Conservation (phyloP, 495 filamentous ascomycete genomes). For the Tuber calosporum region DNA sequence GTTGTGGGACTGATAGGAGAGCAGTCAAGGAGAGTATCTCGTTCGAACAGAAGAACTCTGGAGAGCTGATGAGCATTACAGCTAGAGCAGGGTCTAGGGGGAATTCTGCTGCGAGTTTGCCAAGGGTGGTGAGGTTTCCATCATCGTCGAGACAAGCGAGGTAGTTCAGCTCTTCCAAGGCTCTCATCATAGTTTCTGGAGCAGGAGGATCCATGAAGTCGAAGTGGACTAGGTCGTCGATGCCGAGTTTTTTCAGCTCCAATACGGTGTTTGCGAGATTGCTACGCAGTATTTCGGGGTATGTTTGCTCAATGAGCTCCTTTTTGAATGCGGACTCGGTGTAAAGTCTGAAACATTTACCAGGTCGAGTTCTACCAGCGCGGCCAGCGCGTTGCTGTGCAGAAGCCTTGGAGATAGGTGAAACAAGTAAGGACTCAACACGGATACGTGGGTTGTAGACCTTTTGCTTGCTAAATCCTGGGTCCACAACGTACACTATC, state of each 20-base stretch:
- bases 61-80: slow-evolving; percentile 95
- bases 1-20: slow-evolving; percentile 85
- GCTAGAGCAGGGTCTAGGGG: slow-evolving; percentile 91
- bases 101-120: slow-evolving; percentile 85
- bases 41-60: slow-evolving; percentile 98
- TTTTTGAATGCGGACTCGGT: slow-evolving; percentile 96
- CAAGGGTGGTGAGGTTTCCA: slow-evolving; percentile 73
- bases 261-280: slow-evolving; percentile 92
- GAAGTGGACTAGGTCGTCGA: slow-evolving; percentile 95
- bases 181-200: slow-evolving; percentile 97
- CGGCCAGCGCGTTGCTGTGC: slow-evolving; percentile 96
- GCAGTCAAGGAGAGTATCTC: slow-evolving; percentile 94
- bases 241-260: slow-evolving; percentile 93
- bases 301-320: slow-evolving; percentile 91
- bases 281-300: slow-evolving; percentile 90
- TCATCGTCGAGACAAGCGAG: slow-evolving; percentile 95
- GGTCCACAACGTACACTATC: slow-evolving; percentile 98
- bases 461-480: slow-evolving; percentile 98
- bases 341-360: slow-evolving; percentile 96
- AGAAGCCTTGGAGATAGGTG: slow-evolving; percentile 96
- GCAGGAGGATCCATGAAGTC: slow-evolving; percentile 98
- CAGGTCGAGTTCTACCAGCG: slow-evolving; percentile 94
- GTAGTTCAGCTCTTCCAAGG: slow-evolving; percentile 95
- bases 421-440: slow-evolving; percentile 91
- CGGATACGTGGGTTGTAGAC: slow-evolving; percentile 96